A percentile compares a stretch with the other conserved stretches of the same genome.
Conservation (phyloP, 139 green algal genomes). For the Ettlia oleoabundans region DNA sequence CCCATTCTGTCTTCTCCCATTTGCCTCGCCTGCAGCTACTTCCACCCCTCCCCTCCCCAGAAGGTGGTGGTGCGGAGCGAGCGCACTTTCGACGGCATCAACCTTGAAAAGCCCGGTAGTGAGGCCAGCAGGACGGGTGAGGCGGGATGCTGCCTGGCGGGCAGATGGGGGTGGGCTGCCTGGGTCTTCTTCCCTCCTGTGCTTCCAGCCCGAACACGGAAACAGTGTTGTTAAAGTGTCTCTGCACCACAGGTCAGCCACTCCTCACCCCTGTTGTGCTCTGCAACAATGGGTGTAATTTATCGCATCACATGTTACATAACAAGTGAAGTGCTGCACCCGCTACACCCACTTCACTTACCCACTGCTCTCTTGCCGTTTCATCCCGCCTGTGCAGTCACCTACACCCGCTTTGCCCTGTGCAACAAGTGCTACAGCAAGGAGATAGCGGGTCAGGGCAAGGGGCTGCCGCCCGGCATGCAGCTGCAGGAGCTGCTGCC, state of each 20-base stretch:
- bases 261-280: too few relatives aligned
- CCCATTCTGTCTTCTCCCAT: not conserved
- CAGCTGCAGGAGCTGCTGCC: slow-evolving; percentile 33
- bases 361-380: not conserved
- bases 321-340: too few relatives aligned
- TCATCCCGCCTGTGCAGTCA: not conserved
- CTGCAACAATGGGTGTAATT: too few relatives aligned
- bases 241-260: too few relatives aligned
- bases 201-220: too few relatives aligned
- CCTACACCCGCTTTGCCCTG: slow-evolving; percentile 59
- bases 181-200: too few relatives aligned
- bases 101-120: slow-evolving; percentile 68
- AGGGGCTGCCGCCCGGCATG: slow-evolving; percentile 23
- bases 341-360: not conserved
- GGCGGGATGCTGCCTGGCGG: not conserved
- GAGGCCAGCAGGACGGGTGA: slow-evolving; percentile 34
- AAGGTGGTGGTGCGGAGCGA: slow-evolving; percentile 50
- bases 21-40: not conserved
- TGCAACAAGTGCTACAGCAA: slow-evolving; percentile 59
- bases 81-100: slow-evolving; percentile 88
- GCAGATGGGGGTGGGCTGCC: not conserved
- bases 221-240: too few relatives aligned
- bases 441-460: slow-evolving; percentile 12
- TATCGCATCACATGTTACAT: too few relatives aligned
- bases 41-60: slow-evolving; percentile 34